Base-by-base conservation (phyloP, 2,329 filamentous ascomycete genomes). In the Boeremia lycopersici region DNA sequence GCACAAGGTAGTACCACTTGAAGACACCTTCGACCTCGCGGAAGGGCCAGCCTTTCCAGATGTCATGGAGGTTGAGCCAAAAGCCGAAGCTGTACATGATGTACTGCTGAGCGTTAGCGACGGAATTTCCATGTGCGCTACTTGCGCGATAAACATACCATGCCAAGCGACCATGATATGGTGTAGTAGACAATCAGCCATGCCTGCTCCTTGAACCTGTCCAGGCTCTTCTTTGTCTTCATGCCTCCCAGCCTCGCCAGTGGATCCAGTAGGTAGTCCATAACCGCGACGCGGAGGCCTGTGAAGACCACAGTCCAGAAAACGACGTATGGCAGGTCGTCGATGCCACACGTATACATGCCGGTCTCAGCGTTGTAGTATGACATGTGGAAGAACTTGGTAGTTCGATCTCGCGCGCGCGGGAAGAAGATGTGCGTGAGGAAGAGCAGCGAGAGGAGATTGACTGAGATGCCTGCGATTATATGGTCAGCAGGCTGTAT, bases 191-290 rank as follows among this genome's bases (percentile, higher is more conserved):
- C 76, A 52, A 96, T 78, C 71, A 96, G 81, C 91, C 93, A 98
- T 41, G 88, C 91, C 78, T 99, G 95, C 78, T 99, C 95, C 59
- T 91, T 91, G 77, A 98, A 96, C 54, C 95, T 85, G 43, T 90
- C 85, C 56, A 89, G 79, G 41, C 86, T 86, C 78, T 96, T 97
- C 71, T 81, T 82, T 70, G 88, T 90, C 65, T 83, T 82, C 65
- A 97, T 84, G 31, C 93, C 93, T 60, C 84, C 82, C 42, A 81
- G 78, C 60, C 85, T 86, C 38, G 89, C 93, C 51, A 96, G 77
- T 6, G 93, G 95, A 17, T 86, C 86, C 46, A 98, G 82, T 11
- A 96, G 68, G 78, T 96, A 95, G 73, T 97, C 93, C 86, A 98
- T 96, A 52, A 85, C 81, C 47, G 86, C 86, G 34, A 91, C 93